Evolutionary conservation across 1,139 yeast genomes (phyloP), one percentile per base, ranked within the genome.

Genomic region (Petasospora fabianii): DNA sequence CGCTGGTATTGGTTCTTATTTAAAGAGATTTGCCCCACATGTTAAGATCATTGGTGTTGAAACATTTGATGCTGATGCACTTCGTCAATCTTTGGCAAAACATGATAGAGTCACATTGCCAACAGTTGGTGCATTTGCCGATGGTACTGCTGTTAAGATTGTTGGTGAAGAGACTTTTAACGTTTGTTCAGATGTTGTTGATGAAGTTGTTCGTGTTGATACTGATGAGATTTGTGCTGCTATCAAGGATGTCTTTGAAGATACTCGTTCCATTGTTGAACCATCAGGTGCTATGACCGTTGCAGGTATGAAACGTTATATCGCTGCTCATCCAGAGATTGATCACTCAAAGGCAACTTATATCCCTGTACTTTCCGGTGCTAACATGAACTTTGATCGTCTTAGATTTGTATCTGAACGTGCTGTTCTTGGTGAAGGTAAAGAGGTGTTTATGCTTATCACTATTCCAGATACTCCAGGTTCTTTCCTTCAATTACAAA

Each of bases 181-280:
- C 55, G 72, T 90, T 17, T 80, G 92, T 51, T 67, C 73, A 49
- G 78, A 84, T 35, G 79, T 80, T 42, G 87, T 92, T 9, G 97
- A 94, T 59, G 97, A 90, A 49, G 82, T 92, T 35, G 82, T 92
- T 10, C 72, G 77, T 34, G 97, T 92, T 6, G 73, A 77, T 56
- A 92, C 98, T 11, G 99, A 92, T 62, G 98, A 92, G 65, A 79
- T 92, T 43, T 86, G 97, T 69, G 98, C 98, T 27, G 97, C 97
- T 30, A 88, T 92, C 50, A 92, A 92, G 62, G 99, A 92, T 59
- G 80, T 92, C 32, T 92, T 92, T 58, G 96, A 87, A 60, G 99
- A 94, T 55, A 90, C 98, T 0, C 75, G 99, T 62, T 78, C 90
- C 53, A 79, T 92, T 47, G 86, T 88, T 29, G 99, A 92, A 64